Percentiles rank a stretch among this genome's conserved stretches.
Conservation (phyloP, 768 basidiomycete species). For the Jaapia argillacea region DNA sequence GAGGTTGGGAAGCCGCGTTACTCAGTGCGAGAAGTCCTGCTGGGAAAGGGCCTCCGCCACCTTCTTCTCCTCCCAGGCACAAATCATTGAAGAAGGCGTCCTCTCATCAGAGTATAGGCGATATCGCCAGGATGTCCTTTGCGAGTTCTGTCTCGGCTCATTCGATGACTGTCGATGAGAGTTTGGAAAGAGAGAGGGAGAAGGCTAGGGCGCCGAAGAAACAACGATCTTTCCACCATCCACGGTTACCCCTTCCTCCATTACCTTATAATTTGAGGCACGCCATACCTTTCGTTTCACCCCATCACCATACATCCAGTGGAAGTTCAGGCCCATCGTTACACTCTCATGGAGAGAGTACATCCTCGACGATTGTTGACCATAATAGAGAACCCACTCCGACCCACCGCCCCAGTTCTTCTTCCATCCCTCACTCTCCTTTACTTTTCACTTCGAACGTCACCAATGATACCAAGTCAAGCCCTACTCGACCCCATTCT, state of each 20-base stretch:
- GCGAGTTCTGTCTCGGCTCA: not conserved
- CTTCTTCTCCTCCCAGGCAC: slow-evolving; percentile 11
- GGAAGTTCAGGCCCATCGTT: too few species aligned
- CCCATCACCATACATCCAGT: too few species aligned
- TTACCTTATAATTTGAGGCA: slow-evolving; percentile 21
- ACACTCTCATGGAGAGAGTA: not conserved
- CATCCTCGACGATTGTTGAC: slow-evolving; percentile 8
- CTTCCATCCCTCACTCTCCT: not conserved
- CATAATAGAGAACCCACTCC: slow-evolving; percentile 1
- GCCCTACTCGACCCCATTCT: slow-evolving; percentile 3
- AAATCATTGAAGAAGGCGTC: slow-evolving; percentile 40
- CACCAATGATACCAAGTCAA: not conserved
- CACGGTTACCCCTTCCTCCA: slow-evolving; percentile 43
- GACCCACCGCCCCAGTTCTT: not conserved
- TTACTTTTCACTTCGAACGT: not conserved
- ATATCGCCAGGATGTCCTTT: not conserved
- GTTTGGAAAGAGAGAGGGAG: slow-evolving; percentile 10
- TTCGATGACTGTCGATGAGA: not conserved
- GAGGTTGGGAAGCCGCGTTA: too few species aligned
- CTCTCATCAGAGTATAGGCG: slow-evolving; percentile 47
- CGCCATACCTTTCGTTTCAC: not conserved
- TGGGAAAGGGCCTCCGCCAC: too few species aligned
- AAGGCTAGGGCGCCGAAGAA: slow-evolving; percentile 31
- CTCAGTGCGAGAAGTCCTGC: too few species aligned
- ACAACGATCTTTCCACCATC: slow-evolving; percentile 56